These are phyloP conservation scores for Diversispora epigaea DNA, from an alignment of 192 early-diverging fungal species.

Conservation along the genomic window DNA sequence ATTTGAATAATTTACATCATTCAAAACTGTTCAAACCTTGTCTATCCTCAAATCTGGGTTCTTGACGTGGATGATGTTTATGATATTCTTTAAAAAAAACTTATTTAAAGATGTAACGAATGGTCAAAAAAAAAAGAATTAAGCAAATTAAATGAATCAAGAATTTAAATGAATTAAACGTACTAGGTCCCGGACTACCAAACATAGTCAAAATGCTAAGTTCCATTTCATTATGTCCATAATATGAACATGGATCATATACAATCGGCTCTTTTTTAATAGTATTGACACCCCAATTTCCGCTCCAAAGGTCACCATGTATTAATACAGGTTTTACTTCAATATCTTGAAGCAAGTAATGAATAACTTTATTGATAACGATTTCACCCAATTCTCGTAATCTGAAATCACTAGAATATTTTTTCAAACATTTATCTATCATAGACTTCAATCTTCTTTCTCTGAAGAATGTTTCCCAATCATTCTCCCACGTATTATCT, in stretches of 20 bases:
- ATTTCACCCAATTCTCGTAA: conserved; percentile 9
- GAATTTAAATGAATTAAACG: background rate
- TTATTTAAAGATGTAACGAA: background rate
- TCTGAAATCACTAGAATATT: conserved; percentile 12
- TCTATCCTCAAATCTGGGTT: conserved; percentile 32
- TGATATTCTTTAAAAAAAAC: conserved; percentile 38
- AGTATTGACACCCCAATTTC: conserved; percentile 35
- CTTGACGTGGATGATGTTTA: conserved; percentile 31
- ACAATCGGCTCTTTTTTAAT: conserved; percentile 31
- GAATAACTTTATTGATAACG: conserved; percentile 31
- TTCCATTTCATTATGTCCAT: conserved; percentile 38
- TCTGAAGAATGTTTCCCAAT: conserved; percentile 33
- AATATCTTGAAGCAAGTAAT: conserved; percentile 16
- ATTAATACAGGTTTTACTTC: conserved; percentile 32
- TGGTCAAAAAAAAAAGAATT: background rate
- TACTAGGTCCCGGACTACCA: conserved; percentile 30
- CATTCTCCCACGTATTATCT: conserved; percentile 36
- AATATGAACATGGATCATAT: conserved; percentile 36
- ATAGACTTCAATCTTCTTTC: conserved; percentile 27
- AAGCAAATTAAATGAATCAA: background rate
- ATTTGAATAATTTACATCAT: too few species aligned
- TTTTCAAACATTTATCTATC: conserved; percentile 17
- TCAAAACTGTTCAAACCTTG: conserved; percentile 10
- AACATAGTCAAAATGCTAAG: conserved; percentile 36
- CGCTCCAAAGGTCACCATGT: conserved; percentile 40